Conservation (phyloP, 202 grass and related monocot species). For the Schoenoplectus tabernaemontani region DNA sequence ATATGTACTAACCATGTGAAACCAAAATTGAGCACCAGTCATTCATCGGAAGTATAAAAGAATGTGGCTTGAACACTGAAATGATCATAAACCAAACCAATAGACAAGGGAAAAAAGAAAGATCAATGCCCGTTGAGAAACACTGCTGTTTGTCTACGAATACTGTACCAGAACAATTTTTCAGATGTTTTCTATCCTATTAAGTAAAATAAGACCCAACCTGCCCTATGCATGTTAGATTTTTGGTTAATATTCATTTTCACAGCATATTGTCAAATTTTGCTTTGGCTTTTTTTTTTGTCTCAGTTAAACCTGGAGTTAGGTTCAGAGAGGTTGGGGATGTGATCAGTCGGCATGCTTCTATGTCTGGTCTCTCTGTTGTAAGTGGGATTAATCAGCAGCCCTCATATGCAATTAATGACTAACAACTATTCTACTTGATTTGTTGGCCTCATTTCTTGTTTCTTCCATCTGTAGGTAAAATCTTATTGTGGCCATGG, state of each 20-base stretch:
- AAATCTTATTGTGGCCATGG: conserved; percentile 99
- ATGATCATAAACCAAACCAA: neutral
- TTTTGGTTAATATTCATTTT: conserved; percentile 13
- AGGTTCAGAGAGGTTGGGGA: conserved; percentile 92
- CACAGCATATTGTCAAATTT: conserved; percentile 1
- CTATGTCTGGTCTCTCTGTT: conserved; percentile 86
- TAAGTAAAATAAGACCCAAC: neutral
- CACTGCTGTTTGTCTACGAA: neutral
- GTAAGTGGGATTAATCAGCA: conserved; percentile 36
- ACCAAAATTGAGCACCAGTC: neutral
- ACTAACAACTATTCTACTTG: neutral
- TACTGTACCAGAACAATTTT: neutral
- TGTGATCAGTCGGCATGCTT: conserved; percentile 84
- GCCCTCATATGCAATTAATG: conserved; percentile 4
- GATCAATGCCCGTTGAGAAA: too few species aligned
- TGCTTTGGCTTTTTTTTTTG: neutral
- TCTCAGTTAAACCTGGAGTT: conserved; percentile 91
- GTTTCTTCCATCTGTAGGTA: conserved; percentile 44
- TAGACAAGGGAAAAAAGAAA: neutral
- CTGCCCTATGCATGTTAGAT: conserved; percentile 10
- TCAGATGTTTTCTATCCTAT: neutral
- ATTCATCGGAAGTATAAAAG: neutral
- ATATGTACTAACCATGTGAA: neutral
- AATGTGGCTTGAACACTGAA: neutral
- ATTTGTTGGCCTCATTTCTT: conserved; percentile 3